Conservation (phyloP, 2,329 filamentous ascomycete genomes). For the Fusarium sp. region DNA sequence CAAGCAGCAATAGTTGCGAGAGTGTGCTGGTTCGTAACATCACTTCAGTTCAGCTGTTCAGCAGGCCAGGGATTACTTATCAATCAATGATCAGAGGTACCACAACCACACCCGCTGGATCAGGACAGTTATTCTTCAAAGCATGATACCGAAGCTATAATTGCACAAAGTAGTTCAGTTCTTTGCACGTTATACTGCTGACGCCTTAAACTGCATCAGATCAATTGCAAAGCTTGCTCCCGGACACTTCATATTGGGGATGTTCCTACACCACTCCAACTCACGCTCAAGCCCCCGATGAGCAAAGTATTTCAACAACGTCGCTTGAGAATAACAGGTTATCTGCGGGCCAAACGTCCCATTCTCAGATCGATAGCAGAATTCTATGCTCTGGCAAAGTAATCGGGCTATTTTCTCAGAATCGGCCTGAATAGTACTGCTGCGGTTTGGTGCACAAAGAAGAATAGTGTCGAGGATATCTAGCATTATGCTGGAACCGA, state of each 20-base stretch:
- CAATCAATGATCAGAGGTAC: not conserved
- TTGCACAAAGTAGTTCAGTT: too few relatives aligned
- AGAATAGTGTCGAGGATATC: slow-evolving; percentile 3
- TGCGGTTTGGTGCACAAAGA: not conserved
- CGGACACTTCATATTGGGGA: not conserved
- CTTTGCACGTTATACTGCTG: not conserved
- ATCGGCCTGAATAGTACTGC: accelerated
- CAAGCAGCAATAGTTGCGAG: not conserved
- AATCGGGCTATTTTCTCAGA: not conserved
- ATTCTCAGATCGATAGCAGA: slow-evolving; percentile 12
- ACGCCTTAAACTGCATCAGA: slow-evolving; percentile 5
- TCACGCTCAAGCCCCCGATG: not conserved
- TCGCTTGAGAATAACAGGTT: slow-evolving; percentile 8
- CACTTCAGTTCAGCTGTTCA: not conserved
- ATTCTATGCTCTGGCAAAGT: slow-evolving; percentile 12
- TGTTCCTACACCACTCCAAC: slow-evolving; percentile 1
- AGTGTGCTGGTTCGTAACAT: not conserved
- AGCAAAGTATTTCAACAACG: not conserved
- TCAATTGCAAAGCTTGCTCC: slow-evolving; percentile 5
- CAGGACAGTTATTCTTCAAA: too few relatives aligned
- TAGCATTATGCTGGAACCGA: not conserved
- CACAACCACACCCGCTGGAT: too few relatives aligned
- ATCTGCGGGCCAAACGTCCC: slow-evolving; percentile 17
- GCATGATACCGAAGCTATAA: too few relatives aligned
- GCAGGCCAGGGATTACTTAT: not conserved